phyloP scores from a whole-genome alignment of 2,329 filamentous ascomycete species.

The Clarireedia homoeocarpa region DNA sequence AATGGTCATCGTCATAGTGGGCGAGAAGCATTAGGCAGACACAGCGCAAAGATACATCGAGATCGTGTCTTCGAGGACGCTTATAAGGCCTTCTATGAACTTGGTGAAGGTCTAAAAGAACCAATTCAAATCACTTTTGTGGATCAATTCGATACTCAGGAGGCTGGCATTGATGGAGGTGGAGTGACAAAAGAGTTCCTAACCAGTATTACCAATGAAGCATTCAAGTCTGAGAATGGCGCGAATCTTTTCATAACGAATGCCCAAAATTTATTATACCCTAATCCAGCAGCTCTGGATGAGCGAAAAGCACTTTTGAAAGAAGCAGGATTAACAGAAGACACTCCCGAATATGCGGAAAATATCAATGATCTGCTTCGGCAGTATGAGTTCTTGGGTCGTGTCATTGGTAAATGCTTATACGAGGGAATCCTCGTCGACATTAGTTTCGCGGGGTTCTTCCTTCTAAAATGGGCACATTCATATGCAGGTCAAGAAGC shows the following conservation, averaged over 20 bases:
- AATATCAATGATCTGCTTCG: slow-evolving; percentile 54
- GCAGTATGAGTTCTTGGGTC: slow-evolving; percentile 84
- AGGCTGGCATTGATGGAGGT: slow-evolving; percentile 93
- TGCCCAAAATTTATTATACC: slow-evolving; percentile 78
- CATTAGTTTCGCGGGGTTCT: slow-evolving; percentile 88
- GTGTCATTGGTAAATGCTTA: slow-evolving; percentile 90
- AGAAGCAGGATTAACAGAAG: slow-evolving; percentile 42
- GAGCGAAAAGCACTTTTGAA: slow-evolving; percentile 54
- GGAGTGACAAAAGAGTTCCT: slow-evolving; percentile 97
- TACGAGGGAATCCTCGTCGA: slow-evolving; percentile 96
- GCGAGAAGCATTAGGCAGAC: slow-evolving; percentile 42
- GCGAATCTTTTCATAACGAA: slow-evolving; percentile 73
- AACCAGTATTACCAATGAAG: slow-evolving; percentile 78
- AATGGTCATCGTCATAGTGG: slow-evolving; percentile 15
- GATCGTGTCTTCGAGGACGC: slow-evolving; percentile 80
- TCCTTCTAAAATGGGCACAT: slow-evolving; percentile 89
- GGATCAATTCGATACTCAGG: slow-evolving; percentile 76
- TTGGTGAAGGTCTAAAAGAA: slow-evolving; percentile 82
- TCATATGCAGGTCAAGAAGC: slow-evolving; percentile 59
- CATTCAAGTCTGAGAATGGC: slow-evolving; percentile 53
- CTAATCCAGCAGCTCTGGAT: slow-evolving; percentile 73
- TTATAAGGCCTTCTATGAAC: slow-evolving; percentile 69
- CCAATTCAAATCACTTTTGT: slow-evolving; percentile 96
- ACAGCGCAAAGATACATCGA: slow-evolving; percentile 74
- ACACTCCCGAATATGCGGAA: slow-evolving; percentile 47